Percentiles rank a stretch among this genome's conserved stretches.
Evolutionary conservation across 2,329 filamentous ascomycete genomes (phyloP).

Genomic region (Ceratocystis smalleyi): DNA sequence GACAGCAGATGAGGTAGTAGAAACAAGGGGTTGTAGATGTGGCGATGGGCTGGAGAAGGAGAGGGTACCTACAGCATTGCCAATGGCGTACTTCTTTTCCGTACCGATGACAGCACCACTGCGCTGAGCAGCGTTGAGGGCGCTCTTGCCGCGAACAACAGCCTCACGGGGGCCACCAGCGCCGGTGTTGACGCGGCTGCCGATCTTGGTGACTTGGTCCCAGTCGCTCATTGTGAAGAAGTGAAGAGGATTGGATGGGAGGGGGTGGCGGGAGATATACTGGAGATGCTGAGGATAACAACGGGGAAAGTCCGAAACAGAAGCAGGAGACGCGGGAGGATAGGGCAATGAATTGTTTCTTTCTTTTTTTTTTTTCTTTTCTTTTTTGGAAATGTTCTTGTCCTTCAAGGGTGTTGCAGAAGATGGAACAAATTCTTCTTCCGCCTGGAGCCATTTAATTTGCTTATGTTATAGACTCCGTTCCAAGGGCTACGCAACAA

Average conservation of each 20-base stretch:
- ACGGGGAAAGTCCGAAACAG: neutral
- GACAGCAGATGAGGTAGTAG: neutral
- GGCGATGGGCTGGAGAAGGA: neutral
- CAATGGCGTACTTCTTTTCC: conserved; percentile 75
- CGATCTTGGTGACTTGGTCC: conserved; percentile 84
- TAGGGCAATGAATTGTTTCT: neutral
- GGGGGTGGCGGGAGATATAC: neutral
- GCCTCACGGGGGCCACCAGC: conserved; percentile 60
- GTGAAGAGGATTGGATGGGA: conserved; percentile 1
- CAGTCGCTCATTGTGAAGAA: conserved; percentile 58
- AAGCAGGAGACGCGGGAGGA: neutral
- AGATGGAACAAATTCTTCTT: neutral
- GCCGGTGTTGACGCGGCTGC: conserved; percentile 60
- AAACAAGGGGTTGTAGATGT: neutral
- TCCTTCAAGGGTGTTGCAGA: neutral
- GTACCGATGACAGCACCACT: conserved; percentile 60
- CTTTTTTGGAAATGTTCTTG: neutral
- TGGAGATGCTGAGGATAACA: neutral
- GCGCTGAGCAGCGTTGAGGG: conserved; percentile 80
- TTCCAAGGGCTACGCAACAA: neutral
- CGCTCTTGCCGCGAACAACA: conserved; percentile 66
- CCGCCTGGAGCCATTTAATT: neutral
- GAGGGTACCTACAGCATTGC: conserved; percentile 55
- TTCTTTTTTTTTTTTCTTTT: neutral
- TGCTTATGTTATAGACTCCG: conserved; percentile 4